phyloP scores from a whole-genome alignment of 2,329 filamentous ascomycete species.

The Aspergillus ochraceoroseus region DNA sequence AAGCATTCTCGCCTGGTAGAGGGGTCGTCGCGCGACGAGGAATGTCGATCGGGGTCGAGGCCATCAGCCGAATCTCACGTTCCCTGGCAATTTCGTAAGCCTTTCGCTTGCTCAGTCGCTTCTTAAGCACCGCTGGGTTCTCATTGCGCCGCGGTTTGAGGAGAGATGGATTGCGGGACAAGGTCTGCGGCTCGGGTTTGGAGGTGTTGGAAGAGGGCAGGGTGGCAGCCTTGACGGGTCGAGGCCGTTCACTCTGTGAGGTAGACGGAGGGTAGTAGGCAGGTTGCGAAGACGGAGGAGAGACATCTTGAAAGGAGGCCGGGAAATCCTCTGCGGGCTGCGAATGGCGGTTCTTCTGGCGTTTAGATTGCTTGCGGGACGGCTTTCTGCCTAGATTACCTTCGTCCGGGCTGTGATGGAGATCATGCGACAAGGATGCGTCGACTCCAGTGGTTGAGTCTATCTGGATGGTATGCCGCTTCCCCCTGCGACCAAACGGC shows the following conservation, averaged over 20 bases:
- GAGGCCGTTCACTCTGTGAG: constrained; percentile 22
- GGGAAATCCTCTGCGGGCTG: constrained; percentile 26
- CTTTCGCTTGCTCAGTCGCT: constrained; percentile 71
- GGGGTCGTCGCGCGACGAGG: constrained; percentile 56
- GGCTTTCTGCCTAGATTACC: constrained; percentile 29
- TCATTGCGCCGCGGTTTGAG: constrained; percentile 56
- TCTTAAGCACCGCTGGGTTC: constrained; percentile 54
- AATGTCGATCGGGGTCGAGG: constrained; percentile 59
- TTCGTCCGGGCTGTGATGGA: constrained; percentile 24
- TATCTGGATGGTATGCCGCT: constrained; percentile 58
- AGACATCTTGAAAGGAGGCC: constrained; percentile 13
- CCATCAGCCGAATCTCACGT: constrained; percentile 84
- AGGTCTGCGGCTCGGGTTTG: constrained; percentile 38
- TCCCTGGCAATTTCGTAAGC: constrained; percentile 73
- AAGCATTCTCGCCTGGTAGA: constrained; percentile 57
- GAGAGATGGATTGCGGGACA: constrained; percentile 47
- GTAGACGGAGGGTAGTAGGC: constrained; percentile 21
- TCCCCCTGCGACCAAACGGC: constrained; percentile 73
- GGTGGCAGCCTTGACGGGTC: constrained; percentile 25
- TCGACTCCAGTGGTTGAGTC: constrained; percentile 49
- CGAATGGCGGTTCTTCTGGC: constrained; percentile 30
- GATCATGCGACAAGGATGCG: constrained; percentile 35
- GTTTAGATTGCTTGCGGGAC: constrained; percentile 35
- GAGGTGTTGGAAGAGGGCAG: constrained; percentile 33
- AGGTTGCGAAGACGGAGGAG: constrained; percentile 14